Evolutionary conservation across 495 filamentous ascomycete species (phyloP).

Genomic region (Astrothelium subdiscretum): DNA sequence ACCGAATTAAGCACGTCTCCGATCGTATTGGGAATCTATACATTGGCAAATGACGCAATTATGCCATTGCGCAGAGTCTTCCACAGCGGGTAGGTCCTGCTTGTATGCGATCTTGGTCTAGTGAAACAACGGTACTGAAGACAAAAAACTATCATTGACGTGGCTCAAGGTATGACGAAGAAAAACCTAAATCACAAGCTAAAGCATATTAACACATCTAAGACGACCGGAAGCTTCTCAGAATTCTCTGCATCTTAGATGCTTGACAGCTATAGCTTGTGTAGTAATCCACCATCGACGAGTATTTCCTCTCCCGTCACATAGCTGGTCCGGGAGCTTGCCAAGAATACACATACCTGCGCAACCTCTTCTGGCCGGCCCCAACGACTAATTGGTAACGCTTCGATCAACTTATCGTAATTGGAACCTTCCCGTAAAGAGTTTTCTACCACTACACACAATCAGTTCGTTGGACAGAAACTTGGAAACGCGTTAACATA

Average conservation of each 20-base stretch:
- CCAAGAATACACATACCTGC: slow-evolving; percentile 27
- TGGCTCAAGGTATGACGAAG: neutral
- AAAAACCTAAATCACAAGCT: neutral
- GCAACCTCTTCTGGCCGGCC: slow-evolving; percentile 30
- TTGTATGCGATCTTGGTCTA: neutral
- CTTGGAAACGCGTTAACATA: neutral
- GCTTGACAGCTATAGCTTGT: neutral
- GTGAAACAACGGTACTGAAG: neutral
- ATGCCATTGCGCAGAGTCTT: neutral
- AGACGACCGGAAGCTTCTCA: neutral
- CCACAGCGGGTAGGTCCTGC: neutral
- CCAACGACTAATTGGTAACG: slow-evolving; percentile 21
- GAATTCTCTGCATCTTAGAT: neutral
- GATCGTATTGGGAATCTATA: no score
- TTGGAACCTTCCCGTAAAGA: slow-evolving; percentile 28
- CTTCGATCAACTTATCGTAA: neutral
- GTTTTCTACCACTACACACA: slow-evolving; percentile 25
- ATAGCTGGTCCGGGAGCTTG: slow-evolving; percentile 32
- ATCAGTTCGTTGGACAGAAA: neutral
- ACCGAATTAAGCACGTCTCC: neutral
- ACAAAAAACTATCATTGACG: neutral
- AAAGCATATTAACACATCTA: neutral
- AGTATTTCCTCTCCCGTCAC: slow-evolving; percentile 24
- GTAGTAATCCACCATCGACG: slow-evolving; percentile 17
- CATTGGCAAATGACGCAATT: no score